Evolutionary conservation across 352 stramenopile species (phyloP).

Genomic region (Pythium angustatum): DNA sequence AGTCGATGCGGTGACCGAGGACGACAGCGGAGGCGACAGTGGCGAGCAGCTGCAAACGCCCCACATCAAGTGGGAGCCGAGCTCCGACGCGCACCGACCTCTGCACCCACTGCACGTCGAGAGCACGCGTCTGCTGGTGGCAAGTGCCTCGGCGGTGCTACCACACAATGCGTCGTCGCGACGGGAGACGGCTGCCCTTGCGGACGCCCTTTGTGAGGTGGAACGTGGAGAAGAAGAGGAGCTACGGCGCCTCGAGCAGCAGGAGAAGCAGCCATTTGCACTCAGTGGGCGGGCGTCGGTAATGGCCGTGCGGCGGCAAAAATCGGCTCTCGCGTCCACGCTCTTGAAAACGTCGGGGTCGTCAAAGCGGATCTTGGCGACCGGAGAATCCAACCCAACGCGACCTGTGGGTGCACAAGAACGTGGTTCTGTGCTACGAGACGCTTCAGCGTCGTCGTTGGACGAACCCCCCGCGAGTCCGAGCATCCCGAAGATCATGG

Average conservation of each 20-base stretch:
- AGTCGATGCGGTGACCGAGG: background rate
- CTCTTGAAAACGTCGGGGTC: background rate
- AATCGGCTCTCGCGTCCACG: background rate
- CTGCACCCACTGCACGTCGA: conserved; percentile 13
- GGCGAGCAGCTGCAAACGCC: conserved; percentile 1
- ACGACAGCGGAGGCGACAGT: background rate
- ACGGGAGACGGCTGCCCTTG: background rate
- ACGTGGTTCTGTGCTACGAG: too few relatives aligned
- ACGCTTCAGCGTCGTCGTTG: background rate
- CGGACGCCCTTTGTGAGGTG: background rate
- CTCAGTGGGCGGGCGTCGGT: conserved; percentile 23
- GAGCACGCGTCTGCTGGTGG: conserved; percentile 12
- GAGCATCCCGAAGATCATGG: conserved; percentile 19
- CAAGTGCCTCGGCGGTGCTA: background rate
- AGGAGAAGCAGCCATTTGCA: background rate
- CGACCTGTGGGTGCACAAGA: too few relatives aligned
- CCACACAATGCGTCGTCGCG: background rate
- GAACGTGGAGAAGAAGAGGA: conserved; percentile 6
- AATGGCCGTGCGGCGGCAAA: conserved; percentile 13
- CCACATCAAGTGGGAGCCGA: conserved; percentile 23
- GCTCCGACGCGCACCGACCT: background rate
- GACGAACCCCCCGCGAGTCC: conserved; percentile 4
- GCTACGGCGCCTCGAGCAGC: background rate
- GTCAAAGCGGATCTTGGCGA: background rate
- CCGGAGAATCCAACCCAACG: background rate